Evolutionary conservation across 148 eudicot species (phyloP).

Genomic region (Rhododendron williamsianum): DNA sequence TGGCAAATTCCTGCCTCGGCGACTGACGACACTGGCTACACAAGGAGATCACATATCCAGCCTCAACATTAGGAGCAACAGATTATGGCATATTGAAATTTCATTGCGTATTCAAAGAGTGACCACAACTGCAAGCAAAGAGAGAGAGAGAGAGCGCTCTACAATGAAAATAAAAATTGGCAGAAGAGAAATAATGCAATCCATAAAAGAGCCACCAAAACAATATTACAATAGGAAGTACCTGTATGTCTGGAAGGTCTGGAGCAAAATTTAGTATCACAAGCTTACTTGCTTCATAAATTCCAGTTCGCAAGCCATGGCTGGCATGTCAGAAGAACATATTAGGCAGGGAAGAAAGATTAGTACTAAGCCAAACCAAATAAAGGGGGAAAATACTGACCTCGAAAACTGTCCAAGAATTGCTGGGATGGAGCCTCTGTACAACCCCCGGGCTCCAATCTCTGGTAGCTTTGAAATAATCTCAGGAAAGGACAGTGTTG

Average conservation of each 20-base stretch:
- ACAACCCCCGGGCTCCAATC: constrained; percentile 73
- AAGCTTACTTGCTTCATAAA: constrained; percentile 82
- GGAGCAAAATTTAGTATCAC: constrained; percentile 78
- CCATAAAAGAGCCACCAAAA: background rate
- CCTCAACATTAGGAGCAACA: background rate
- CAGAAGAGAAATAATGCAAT: background rate
- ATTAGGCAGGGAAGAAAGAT: constrained; percentile 6
- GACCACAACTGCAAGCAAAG: background rate
- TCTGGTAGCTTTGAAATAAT: constrained; percentile 77
- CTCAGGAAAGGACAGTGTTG: constrained; percentile 74
- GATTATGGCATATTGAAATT: background rate
- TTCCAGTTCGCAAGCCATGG: constrained; percentile 96
- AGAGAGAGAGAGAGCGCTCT: background rate
- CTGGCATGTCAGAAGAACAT: constrained; percentile 35
- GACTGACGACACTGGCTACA: background rate
- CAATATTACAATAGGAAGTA: constrained; percentile 1
- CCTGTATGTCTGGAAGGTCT: constrained; percentile 79
- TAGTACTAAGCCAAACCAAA: background rate
- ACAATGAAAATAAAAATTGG: background rate
- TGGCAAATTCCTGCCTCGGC: background rate
- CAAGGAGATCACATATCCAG: background rate
- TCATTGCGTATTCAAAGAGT: background rate
- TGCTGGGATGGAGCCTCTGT: constrained; percentile 89
- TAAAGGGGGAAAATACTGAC: constrained; percentile 24
- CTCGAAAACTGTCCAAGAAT: constrained; percentile 95